Evolutionary conservation across 1,284 basidiomycete genomes (phyloP).

Genomic region (Psilocybe mexicana): DNA sequence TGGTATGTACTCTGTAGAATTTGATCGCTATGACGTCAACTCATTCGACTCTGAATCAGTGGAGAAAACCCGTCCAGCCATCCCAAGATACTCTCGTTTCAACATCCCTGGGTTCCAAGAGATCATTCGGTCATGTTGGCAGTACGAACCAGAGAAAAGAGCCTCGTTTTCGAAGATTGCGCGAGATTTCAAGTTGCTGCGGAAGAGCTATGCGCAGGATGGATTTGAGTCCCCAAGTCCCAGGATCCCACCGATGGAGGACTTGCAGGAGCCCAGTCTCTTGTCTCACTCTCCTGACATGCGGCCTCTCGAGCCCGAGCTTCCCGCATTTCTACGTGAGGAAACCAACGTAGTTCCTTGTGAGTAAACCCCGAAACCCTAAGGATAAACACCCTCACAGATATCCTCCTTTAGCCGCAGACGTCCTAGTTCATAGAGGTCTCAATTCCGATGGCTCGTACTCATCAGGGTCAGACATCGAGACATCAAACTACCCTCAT

Average conservation of each 20-base stretch:
- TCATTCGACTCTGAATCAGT: constrained; percentile 27
- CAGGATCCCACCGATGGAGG: constrained; percentile 21
- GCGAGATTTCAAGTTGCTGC: constrained; percentile 29
- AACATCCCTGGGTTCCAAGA: constrained; percentile 33
- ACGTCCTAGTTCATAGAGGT: constrained; percentile 20
- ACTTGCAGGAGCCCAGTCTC: constrained; percentile 15
- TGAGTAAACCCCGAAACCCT: constrained; percentile 14
- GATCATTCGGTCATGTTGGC: constrained; percentile 36
- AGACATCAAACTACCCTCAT: constrained; percentile 12
- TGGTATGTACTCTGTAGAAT: constrained; percentile 38
- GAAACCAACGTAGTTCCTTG: constrained; percentile 11
- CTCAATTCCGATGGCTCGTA: constrained; percentile 4
- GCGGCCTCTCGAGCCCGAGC: constrained; percentile 26
- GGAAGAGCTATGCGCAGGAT: constrained; percentile 27
- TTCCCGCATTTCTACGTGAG: constrained; percentile 23
- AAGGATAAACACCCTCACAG: neutral
- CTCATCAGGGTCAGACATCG: constrained; percentile 3
- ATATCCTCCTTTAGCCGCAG: constrained; percentile 14
- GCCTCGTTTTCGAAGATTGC: constrained; percentile 34
- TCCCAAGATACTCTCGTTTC: constrained; percentile 29
- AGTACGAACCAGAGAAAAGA: constrained; percentile 30
- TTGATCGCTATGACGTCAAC: too few relatives aligned
- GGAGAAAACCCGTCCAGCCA: constrained; percentile 21
- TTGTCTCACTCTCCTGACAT: constrained; percentile 35
- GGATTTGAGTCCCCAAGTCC: constrained; percentile 28